A percentile compares a stretch with the other conserved stretches of the same genome.
Conservation (phyloP, 306 rosid species). For the Prunus campanulata region DNA sequence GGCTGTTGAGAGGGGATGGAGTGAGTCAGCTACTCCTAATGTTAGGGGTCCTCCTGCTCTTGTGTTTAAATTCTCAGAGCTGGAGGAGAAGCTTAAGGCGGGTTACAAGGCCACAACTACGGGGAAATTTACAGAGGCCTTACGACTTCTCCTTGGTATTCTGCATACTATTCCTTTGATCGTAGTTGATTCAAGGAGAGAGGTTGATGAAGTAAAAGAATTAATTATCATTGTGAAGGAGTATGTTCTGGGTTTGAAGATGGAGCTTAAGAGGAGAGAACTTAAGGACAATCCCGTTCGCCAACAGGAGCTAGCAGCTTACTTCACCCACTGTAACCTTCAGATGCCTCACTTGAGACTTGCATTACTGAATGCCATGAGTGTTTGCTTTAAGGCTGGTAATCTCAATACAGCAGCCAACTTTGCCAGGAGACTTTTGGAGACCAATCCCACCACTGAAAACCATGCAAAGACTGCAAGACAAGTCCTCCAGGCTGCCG, state of each 20-base stretch:
- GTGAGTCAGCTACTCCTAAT: constrained; percentile 69
- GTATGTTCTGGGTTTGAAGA: constrained; percentile 69
- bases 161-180: constrained; percentile 76
- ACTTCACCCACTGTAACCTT: constrained; percentile 87
- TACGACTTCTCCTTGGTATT: constrained; percentile 48
- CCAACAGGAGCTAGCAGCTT: constrained; percentile 89
- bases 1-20: constrained; percentile 86
- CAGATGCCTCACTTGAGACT: constrained; percentile 82
- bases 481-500: constrained; percentile 81
- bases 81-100: constrained; percentile 83
- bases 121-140: constrained; percentile 75
- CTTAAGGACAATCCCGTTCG: constrained; percentile 56
- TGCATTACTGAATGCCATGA: constrained; percentile 77
- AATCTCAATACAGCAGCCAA: constrained; percentile 78
- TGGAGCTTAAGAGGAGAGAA: constrained; percentile 84
- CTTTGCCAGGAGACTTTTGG: constrained; percentile 80
- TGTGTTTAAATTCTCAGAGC: constrained; percentile 55
- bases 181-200: constrained; percentile 85
- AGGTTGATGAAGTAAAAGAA: constrained; percentile 89
- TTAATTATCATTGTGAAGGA: constrained; percentile 69
- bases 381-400: constrained; percentile 73
- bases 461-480: constrained; percentile 82
- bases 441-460: constrained; percentile 72
- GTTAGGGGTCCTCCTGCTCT: constrained; percentile 78
- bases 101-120: constrained; percentile 78